Evolutionary conservation across 2,329 filamentous ascomycete species (phyloP), one percentile per base, ranked within the genome.

Genomic region (Ophiosphaerella narmari): DNA sequence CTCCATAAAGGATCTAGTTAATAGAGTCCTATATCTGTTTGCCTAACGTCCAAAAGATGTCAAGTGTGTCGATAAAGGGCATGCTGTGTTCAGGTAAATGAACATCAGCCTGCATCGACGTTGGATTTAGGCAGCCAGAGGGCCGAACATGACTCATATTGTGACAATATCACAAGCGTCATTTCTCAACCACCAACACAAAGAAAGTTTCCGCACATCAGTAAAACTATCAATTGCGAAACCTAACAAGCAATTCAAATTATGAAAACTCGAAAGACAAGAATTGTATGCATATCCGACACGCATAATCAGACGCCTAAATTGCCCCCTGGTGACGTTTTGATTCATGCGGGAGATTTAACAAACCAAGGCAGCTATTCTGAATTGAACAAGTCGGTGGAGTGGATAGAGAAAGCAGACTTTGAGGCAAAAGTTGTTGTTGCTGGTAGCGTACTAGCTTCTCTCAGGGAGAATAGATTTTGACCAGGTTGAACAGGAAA

Each of bases 321-420:
- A 60, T 78, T 91, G 1, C 88, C 89, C 0, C 80, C 79, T 18
- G 89, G 88, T 35, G 87, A 92, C 66, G 82, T 92, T 7, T 77
- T 92, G 31, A 85, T 91, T 42, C 88, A 91, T 65, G 88, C 88
- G 1, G 88, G 89, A 6, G 89, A 92, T 66, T 72, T 92, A 58
- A 90, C 88, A 3, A 91, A 90, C 67, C 84, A 88, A 65, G 89
- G 89, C 13, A 86, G 75, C 43, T 71, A 74, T 41, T 50, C 67
- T 12, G 82, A 84, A 62, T 75, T 91, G 14, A 79, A 81, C 42
- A 86, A 81, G 61, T 80, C 83, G 0, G 77, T 88, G 0, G 73
- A 77, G 16, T 92, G 88, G 88, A 76, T 91, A 7, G 83, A 88
- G 57, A 80, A 80, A 45, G 80, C 85, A 3, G 78, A 85, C 42